Conservation (phyloP, 106 monocot genomes). For the Dendrobium nobile region DNA sequence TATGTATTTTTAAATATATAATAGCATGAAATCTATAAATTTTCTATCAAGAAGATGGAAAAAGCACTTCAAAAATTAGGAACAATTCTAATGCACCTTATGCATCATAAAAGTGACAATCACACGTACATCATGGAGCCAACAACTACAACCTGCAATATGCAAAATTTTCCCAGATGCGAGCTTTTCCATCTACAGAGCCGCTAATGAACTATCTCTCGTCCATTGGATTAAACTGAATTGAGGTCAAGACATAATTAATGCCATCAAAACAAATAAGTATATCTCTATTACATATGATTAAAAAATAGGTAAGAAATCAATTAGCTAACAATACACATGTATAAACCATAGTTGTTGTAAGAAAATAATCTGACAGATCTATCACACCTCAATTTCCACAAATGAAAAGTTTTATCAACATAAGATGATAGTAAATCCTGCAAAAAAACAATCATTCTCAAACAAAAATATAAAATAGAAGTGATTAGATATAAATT, state of each 20-base stretch:
- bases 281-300: not conserved
- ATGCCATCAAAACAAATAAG: not conserved
- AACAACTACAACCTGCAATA: too few relatives aligned
- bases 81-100: too few relatives aligned
- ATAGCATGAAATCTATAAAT: too few relatives aligned
- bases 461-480: conserved; percentile 1
- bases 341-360: conserved; percentile 46
- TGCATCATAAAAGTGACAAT: too few relatives aligned
- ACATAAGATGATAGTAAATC: conserved; percentile 54
- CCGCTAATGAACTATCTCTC: conserved; percentile 62
- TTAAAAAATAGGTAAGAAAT: not conserved
- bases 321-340: not conserved
- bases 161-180: conserved; percentile 2
- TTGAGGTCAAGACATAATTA: conserved; percentile 43
- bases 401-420: conserved; percentile 62
- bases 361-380: conserved; percentile 53
- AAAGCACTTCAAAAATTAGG: too few relatives aligned
- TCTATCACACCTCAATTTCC: conserved; percentile 35
- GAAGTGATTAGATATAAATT: not conserved
- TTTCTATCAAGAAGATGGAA: too few relatives aligned
- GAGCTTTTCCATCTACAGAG: conserved; percentile 11
- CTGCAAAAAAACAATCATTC: conserved; percentile 29
- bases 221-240: conserved; percentile 57
- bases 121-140: too few relatives aligned
- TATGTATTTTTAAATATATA: too few relatives aligned